Evolutionary conservation across 176 grass and related monocot genomes (phyloP).

Genomic region (Carex cristatella): DNA sequence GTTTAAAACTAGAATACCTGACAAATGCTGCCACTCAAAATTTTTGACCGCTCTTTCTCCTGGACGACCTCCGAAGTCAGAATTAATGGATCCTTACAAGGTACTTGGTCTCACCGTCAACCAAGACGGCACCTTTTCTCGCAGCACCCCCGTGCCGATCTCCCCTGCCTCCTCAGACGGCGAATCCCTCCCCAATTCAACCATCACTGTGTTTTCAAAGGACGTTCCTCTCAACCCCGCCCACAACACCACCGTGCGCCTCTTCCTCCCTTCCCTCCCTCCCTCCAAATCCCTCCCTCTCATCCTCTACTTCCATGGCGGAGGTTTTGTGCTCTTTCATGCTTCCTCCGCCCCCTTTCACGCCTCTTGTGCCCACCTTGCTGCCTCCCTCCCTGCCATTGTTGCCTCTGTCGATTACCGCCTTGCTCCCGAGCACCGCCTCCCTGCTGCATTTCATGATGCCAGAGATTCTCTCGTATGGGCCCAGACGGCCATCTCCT

Average conservation of each 20-base stretch:
- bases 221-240: constrained; percentile 50
- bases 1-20: too few relatives aligned
- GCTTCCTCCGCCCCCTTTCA: constrained; percentile 56
- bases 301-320: constrained; percentile 68
- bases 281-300: constrained; percentile 9
- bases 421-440: constrained; percentile 81
- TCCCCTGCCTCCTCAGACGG: background rate
- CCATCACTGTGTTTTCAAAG: constrained; percentile 51
- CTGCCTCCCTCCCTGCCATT: constrained; percentile 38
- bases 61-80: background rate
- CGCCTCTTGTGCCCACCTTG: constrained; percentile 35
- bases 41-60: background rate
- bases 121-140: constrained; percentile 27
- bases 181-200: background rate
- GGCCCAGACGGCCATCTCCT: constrained; percentile 25
- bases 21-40: background rate
- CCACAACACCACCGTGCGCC: constrained; percentile 46
- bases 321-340: constrained; percentile 70
- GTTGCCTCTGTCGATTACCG: constrained; percentile 80
- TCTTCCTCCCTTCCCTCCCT: constrained; percentile 48
- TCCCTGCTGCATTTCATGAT: constrained; percentile 74
- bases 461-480: constrained; percentile 58
- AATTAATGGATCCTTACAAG: constrained; percentile 76
- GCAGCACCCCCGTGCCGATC: constrained; percentile 26
- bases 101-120: constrained; percentile 62